phyloP scores from a whole-genome alignment of 1,284 basidiomycete genomes.

The Neolentinus lepideus region DNA sequence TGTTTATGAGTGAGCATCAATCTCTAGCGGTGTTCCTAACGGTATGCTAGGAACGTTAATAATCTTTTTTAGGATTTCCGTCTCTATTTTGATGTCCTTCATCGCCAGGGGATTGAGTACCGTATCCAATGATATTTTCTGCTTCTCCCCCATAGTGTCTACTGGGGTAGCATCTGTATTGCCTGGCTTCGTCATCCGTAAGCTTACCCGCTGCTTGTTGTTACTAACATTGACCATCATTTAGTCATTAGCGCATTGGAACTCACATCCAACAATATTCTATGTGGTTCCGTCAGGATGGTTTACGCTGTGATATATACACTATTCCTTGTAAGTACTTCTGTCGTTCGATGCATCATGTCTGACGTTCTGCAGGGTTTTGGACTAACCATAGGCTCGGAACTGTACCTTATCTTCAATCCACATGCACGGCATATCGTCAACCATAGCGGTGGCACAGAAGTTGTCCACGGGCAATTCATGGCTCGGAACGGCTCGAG shows the following conservation, averaged over 20 bases:
- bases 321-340: slow-evolving; percentile 56
- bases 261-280: slow-evolving; percentile 75
- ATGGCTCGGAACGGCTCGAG: slow-evolving; percentile 44
- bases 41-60: not conserved
- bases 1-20: slow-evolving; percentile 74
- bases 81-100: slow-evolving; percentile 79
- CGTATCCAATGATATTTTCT: slow-evolving; percentile 63
- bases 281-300: slow-evolving; percentile 82
- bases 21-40: not conserved
- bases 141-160: slow-evolving; percentile 79
- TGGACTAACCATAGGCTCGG: slow-evolving; percentile 80
- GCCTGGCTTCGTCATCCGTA: slow-evolving; percentile 73
- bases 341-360: slow-evolving; percentile 5
- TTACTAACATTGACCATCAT: slow-evolving; percentile 10
- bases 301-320: slow-evolving; percentile 88
- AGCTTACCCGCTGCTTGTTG: slow-evolving; percentile 19
- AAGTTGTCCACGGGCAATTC: slow-evolving; percentile 59
- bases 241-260: slow-evolving; percentile 79
- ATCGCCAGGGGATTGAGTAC: slow-evolving; percentile 68
- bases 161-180: slow-evolving; percentile 76
- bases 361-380: slow-evolving; percentile 51
- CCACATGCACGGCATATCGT: slow-evolving; percentile 42
- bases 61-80: slow-evolving; percentile 54
- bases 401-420: slow-evolving; percentile 76
- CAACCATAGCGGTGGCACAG: slow-evolving; percentile 34